Evolutionary conservation across 805 yeast species (phyloP).

Genomic region (Suhomyces xylopsoci): DNA sequence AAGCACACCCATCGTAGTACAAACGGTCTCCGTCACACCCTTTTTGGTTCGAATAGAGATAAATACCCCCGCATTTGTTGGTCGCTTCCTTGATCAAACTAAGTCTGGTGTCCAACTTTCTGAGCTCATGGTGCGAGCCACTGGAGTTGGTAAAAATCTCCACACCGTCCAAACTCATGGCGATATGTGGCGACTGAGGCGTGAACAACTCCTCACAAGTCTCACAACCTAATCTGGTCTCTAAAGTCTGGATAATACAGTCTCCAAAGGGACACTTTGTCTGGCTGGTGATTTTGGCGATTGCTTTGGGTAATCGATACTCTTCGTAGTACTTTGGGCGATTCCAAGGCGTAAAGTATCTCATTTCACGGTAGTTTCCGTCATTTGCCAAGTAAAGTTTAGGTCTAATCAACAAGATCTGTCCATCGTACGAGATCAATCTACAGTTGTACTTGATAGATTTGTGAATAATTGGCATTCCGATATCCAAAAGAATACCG

Average conservation of each 20-base stretch:
- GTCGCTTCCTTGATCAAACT: constrained; percentile 89
- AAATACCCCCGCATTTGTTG: constrained; percentile 93
- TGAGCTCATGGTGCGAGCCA: constrained; percentile 95
- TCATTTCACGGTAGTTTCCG: constrained; percentile 97
- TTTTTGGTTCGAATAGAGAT: constrained; percentile 88
- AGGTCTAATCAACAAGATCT: constrained; percentile 84
- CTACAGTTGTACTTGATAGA: constrained; percentile 91
- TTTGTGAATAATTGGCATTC: constrained; percentile 90
- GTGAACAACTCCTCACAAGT: constrained; percentile 98
- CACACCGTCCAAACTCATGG: constrained; percentile 92
- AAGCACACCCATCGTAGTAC: constrained; percentile 96
- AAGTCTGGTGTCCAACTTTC: constrained; percentile 84
- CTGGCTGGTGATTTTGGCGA: constrained; percentile 65
- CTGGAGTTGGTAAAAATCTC: constrained; percentile 94
- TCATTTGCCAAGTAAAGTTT: constrained; percentile 93
- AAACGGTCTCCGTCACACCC: constrained; percentile 98
- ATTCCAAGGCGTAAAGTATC: constrained; percentile 94
- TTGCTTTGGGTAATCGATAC: constrained; percentile 65
- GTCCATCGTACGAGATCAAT: constrained; percentile 72
- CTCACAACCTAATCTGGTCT: constrained; percentile 93
- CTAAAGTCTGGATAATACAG: constrained; percentile 78
- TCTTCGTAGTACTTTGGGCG: constrained; percentile 73
- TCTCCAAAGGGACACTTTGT: constrained; percentile 78
- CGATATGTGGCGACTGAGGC: constrained; percentile 92
- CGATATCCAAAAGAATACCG: constrained; percentile 83